These are phyloP conservation scores for Forsythia viridissima DNA, from an alignment of 257 asterid species.

Conservation along the genomic window DNA sequence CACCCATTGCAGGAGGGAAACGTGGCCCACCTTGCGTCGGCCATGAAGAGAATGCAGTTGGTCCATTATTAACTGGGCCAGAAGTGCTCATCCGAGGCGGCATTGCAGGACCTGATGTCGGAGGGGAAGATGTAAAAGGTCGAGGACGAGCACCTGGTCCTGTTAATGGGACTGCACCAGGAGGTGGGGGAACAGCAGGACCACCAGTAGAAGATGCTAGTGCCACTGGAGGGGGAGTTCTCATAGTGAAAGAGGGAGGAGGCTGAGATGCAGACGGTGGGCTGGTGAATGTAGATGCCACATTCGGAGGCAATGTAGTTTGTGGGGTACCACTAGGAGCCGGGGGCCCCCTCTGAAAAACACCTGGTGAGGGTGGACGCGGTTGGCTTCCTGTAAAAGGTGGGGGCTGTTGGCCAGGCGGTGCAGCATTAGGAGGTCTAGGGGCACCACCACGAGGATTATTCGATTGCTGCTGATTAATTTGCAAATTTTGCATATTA, in stretches of 20 bases:
- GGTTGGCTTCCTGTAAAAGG: conserved; percentile 70
- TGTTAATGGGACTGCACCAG: conserved; percentile 21
- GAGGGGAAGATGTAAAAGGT: conserved; percentile 52
- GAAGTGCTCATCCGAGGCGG: conserved; percentile 43
- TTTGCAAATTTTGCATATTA: conserved; percentile 79
- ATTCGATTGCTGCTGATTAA: conserved; percentile 57
- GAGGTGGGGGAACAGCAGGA: conserved; percentile 42
- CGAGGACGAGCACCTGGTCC: conserved; percentile 61
- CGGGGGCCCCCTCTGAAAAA: conserved; percentile 54
- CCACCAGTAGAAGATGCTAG: conserved; percentile 58
- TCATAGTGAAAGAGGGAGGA: conserved; percentile 60
- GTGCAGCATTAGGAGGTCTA: conserved; percentile 62
- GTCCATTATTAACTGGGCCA: conserved; percentile 67
- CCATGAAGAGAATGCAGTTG: conserved; percentile 42
- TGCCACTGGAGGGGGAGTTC: conserved; percentile 83
- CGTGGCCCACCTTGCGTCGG: conserved; percentile 52
- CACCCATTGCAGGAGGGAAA: conserved; percentile 61
- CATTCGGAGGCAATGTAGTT: conserved; percentile 51
- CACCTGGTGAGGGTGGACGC: conserved; percentile 80
- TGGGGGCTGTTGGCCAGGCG: conserved; percentile 81
- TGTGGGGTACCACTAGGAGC: conserved; percentile 67
- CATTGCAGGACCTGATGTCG: conserved; percentile 46
- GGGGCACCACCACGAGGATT: conserved; percentile 46
- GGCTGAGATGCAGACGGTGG: conserved; percentile 71
- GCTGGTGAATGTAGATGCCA: conserved; percentile 47